Evolutionary conservation across 257 asterid species (phyloP).

Genomic region (Fraxinus quadrangulata): DNA sequence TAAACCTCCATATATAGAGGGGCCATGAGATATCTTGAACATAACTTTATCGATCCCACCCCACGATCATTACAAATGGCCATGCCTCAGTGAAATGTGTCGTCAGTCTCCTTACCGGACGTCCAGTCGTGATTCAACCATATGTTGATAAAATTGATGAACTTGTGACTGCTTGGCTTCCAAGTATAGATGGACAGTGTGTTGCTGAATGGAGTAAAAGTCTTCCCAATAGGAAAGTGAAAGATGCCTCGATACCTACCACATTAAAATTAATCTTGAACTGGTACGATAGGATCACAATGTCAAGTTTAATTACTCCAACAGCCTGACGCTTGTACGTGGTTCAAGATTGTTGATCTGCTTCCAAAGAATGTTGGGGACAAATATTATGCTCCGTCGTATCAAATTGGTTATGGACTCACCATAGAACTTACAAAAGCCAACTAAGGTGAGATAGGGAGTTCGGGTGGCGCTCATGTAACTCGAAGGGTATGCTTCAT

Average conservation of each 20-base stretch:
- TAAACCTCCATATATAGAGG: slow-evolving; percentile 47
- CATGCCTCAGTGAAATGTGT: slow-evolving; percentile 43
- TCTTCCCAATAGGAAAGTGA: too few relatives aligned
- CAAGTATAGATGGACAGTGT: slow-evolving; percentile 48
- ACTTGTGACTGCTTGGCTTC: slow-evolving; percentile 51
- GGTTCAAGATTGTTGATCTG: slow-evolving; percentile 21
- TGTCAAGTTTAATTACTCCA: too few relatives aligned
- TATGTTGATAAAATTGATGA: slow-evolving; percentile 35
- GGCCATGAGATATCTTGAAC: slow-evolving; percentile 36
- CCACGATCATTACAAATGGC: slow-evolving; percentile 25
- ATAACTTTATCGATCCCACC: slow-evolving; percentile 35
- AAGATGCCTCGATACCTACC: too few relatives aligned
- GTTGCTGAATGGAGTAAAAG: neutral
- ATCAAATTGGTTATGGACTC: slow-evolving; percentile 43
- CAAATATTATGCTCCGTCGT: slow-evolving; percentile 27
- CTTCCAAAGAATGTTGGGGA: slow-evolving; percentile 22
- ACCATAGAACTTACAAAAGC: slow-evolving; percentile 1
- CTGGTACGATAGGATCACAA: too few relatives aligned
- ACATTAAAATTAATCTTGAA: too few relatives aligned
- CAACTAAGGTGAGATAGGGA: neutral
- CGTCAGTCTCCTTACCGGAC: slow-evolving; percentile 40
- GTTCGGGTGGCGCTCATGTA: neutral
- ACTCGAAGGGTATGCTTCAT: neutral
- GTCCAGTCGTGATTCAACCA: slow-evolving; percentile 45
- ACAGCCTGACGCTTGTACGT: neutral